Evolutionary conservation across 169 alveolate genomes (phyloP).

Genomic region (Neospora caninum): DNA sequence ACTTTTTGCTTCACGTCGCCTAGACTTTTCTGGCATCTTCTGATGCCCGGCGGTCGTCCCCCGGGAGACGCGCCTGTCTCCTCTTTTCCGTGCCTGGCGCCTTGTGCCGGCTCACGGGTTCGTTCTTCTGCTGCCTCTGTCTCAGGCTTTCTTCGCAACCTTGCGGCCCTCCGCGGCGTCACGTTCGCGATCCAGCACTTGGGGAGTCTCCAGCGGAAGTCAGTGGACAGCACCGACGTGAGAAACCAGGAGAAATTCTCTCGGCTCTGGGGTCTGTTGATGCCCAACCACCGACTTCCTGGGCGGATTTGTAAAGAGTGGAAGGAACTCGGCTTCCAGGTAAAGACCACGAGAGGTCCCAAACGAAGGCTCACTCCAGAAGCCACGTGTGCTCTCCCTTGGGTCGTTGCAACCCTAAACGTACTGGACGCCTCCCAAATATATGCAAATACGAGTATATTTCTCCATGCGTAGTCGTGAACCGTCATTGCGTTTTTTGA

Average conservation of each 20-base stretch:
- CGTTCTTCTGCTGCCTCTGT: neutral
- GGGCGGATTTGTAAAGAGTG: conserved; percentile 55
- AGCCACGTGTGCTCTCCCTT: too few relatives aligned
- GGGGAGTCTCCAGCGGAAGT: neutral
- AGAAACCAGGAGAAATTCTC: conserved; percentile 10
- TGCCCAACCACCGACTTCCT: neutral
- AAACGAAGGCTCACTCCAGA: neutral
- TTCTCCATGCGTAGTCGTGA: too few relatives aligned
- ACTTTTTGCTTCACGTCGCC: too few relatives aligned
- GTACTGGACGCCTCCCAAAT: too few relatives aligned
- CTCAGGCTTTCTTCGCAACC: conserved; percentile 21
- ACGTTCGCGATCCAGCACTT: conserved; percentile 19
- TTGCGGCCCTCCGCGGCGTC: conserved; percentile 41
- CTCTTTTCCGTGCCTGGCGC: too few relatives aligned
- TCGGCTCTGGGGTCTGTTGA: conserved; percentile 31
- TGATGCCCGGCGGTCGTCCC: too few relatives aligned
- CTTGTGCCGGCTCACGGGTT: too few relatives aligned
- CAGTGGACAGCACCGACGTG: neutral
- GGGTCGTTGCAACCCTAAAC: too few relatives aligned
- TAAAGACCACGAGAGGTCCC: neutral
- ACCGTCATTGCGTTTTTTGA: too few relatives aligned
- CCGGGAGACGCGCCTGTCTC: too few relatives aligned
- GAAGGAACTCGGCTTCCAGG: conserved; percentile 79
- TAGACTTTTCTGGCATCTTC: too few relatives aligned
- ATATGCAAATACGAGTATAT: too few relatives aligned